Evolutionary conservation across 495 filamentous ascomycete genomes (phyloP).

Genomic region (Trichoderma reesei): DNA sequence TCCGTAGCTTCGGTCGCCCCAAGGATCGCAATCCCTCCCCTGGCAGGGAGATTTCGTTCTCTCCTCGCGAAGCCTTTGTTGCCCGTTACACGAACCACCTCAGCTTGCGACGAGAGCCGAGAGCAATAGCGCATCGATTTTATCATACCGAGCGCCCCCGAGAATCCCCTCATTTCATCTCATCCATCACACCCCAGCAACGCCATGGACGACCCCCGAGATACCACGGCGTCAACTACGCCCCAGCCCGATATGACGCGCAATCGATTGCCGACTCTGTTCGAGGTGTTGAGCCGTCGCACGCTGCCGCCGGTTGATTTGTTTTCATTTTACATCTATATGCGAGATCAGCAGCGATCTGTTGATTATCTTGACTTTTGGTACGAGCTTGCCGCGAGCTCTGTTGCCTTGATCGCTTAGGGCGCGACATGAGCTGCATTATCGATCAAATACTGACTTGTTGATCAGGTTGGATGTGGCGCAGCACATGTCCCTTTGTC

Average conservation of each 20-base stretch:
- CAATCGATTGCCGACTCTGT: slow-evolving; percentile 84
- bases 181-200: neutral
- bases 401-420: too few species aligned
- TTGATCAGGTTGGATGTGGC: slow-evolving; percentile 87
- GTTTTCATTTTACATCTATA: slow-evolving; percentile 99
- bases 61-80: slow-evolving; percentile 2
- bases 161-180: neutral
- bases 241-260: slow-evolving; percentile 44
- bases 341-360: slow-evolving; percentile 95
- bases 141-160: neutral
- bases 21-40: neutral
- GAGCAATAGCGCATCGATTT: slow-evolving; percentile 2
- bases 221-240: slow-evolving; percentile 21
- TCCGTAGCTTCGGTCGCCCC: neutral
- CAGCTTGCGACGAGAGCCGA: neutral
- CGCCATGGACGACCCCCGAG: slow-evolving; percentile 27
- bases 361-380: slow-evolving; percentile 99
- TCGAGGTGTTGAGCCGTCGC: slow-evolving; percentile 85
- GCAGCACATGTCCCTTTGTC: slow-evolving; percentile 95
- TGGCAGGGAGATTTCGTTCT: neutral
- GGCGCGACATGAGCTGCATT: slow-evolving; percentile 10
- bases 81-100: neutral
- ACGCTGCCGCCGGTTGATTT: slow-evolving; percentile 91
- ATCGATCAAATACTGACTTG: slow-evolving; percentile 12
- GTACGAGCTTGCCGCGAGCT: slow-evolving; percentile 36